Conservation (phyloP, 2,329 filamentous ascomycete species). For the Pseudogymnoascus sp. region DNA sequence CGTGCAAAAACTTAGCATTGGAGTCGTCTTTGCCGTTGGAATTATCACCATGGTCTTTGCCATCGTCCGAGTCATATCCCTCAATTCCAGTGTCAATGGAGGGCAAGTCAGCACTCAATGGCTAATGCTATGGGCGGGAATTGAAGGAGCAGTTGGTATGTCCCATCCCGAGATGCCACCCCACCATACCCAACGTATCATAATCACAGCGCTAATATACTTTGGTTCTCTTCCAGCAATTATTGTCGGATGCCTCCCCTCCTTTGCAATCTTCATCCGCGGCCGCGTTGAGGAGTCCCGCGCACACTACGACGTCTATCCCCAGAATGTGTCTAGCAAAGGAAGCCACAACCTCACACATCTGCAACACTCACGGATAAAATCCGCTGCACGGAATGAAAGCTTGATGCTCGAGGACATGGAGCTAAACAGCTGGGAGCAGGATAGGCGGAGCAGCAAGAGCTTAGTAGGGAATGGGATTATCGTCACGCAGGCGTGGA, state of each 20-base stretch:
- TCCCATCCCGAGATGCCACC: background rate
- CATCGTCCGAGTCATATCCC: slow-evolving; percentile 17
- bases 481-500: background rate
- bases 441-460: slow-evolving; percentile 9
- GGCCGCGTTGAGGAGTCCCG: slow-evolving; percentile 11
- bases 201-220: background rate
- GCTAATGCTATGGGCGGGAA: slow-evolving; percentile 18
- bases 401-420: slow-evolving; percentile 14
- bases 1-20: slow-evolving; percentile 15
- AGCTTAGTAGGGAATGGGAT: slow-evolving; percentile 12
- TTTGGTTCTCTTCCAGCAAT: slow-evolving; percentile 4
- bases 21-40: slow-evolving; percentile 17
- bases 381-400: slow-evolving; percentile 12
- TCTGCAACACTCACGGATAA: slow-evolving; percentile 8
- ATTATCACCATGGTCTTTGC: slow-evolving; percentile 19
- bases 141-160: slow-evolving; percentile 16
- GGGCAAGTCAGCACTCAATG: slow-evolving; percentile 17
- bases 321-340: background rate
- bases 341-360: background rate
- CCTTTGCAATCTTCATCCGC: slow-evolving; percentile 19
- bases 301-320: background rate
- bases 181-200: background rate
- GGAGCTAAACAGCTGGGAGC: background rate
- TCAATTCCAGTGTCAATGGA: slow-evolving; percentile 11
- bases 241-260: slow-evolving; percentile 17